Conservation (phyloP, 495 filamentous ascomycete species). For the Penicillium desertorum region DNA sequence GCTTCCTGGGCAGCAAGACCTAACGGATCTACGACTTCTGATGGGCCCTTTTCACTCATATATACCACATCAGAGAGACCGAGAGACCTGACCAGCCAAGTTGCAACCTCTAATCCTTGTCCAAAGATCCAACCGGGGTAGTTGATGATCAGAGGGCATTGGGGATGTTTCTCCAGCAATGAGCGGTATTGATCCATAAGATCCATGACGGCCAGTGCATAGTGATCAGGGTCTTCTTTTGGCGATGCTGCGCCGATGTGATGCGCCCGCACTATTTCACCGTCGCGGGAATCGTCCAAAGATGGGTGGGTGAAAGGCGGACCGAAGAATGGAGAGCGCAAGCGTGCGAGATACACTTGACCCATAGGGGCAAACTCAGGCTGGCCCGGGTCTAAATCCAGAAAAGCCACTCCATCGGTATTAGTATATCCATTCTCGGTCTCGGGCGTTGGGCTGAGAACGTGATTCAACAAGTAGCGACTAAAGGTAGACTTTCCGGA, state of each 20-base stretch:
- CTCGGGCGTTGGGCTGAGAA: conserved; percentile 56
- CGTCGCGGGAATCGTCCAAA: conserved; percentile 30
- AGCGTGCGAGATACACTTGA: conserved; percentile 66
- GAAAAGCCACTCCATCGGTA: conserved; percentile 55
- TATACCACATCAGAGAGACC: conserved; percentile 64
- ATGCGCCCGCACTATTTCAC: conserved; percentile 61
- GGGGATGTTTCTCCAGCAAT: conserved; percentile 39
- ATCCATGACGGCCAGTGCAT: conserved; percentile 64
- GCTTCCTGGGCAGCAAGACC: conserved; percentile 35
- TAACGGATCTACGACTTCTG: conserved; percentile 62
- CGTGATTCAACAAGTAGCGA: conserved; percentile 69
- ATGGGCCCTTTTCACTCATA: conserved; percentile 69
- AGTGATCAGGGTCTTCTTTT: conserved; percentile 68
- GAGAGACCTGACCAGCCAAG: conserved; percentile 55
- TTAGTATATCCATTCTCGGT: conserved; percentile 35
- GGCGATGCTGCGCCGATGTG: conserved; percentile 70
- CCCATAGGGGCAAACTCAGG: conserved; percentile 80
- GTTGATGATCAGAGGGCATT: conserved; percentile 72
- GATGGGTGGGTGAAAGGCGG: conserved; percentile 73
- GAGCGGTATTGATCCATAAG: conserved; percentile 63
- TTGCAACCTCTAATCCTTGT: conserved; percentile 67
- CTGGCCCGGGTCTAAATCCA: conserved; percentile 83
- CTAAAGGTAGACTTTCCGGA: conserved; percentile 87
- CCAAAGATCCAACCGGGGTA: conserved; percentile 82
- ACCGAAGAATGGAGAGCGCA: conserved; percentile 65